Percentiles rank a stretch among this genome's conserved stretches.
Evolutionary conservation across 2,329 filamentous ascomycete species (phyloP).

Genomic region (Pleomassaria siparia): DNA sequence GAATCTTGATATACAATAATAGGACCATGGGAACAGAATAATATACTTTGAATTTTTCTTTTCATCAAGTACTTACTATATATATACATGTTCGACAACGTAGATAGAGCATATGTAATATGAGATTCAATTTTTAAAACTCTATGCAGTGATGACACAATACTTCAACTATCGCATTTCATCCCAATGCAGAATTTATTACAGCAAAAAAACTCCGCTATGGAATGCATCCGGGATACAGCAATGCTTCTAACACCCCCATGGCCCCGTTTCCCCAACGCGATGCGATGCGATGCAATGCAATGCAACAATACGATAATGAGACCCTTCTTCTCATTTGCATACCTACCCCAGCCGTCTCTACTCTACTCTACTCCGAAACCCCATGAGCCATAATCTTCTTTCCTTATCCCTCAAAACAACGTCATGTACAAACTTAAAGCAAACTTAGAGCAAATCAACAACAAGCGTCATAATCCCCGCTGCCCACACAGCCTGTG

Average conservation of each 20-base stretch:
- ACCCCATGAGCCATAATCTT: background rate
- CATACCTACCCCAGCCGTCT: no score
- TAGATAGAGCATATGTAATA: background rate
- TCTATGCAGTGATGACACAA: background rate
- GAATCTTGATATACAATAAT: no score
- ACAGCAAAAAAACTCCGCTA: no score
- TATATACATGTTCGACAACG: background rate
- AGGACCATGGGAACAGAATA: no score
- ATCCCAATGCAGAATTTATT: no score
- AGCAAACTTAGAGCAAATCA: background rate
- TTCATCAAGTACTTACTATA: no score
- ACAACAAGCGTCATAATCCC: constrained; percentile 35
- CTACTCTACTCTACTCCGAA: no score
- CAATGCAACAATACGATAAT: background rate
- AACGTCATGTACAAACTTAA: background rate
- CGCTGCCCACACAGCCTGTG: constrained; percentile 34
- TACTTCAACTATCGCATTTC: background rate
- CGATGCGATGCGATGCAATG: background rate
- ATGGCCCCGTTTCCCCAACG: background rate
- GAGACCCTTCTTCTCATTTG: background rate
- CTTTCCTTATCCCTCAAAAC: no score
- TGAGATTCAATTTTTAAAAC: background rate
- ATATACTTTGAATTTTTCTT: no score
- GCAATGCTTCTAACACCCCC: background rate
- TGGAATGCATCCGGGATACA: no score